Percentiles rank a stretch among this genome's conserved stretches.
These are phyloP conservation scores for Omphalea diandra DNA, from an alignment of 441 rosid species.

Conservation along the genomic window DNA sequence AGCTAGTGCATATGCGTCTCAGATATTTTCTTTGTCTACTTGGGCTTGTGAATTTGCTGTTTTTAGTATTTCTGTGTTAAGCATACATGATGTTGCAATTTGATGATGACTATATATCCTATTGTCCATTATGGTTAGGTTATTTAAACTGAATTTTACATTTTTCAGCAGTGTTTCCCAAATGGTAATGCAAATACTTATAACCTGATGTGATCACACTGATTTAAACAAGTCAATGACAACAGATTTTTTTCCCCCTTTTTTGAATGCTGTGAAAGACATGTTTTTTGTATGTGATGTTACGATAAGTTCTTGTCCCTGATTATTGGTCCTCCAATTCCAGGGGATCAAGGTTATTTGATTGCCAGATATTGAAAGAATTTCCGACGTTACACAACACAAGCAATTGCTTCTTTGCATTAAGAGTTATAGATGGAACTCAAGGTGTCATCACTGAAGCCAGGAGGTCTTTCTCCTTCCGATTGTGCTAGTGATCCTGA, in stretches of 20 bases:
- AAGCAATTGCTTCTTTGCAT: conserved; percentile 16
- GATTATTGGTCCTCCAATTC: conserved; percentile 21
- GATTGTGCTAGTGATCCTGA: conserved; percentile 76
- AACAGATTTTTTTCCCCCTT: no score
- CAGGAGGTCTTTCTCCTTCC: conserved; percentile 58
- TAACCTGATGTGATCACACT: not conserved
- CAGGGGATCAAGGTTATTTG: conserved; percentile 18
- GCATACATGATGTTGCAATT: not conserved
- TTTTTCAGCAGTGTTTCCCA: not conserved
- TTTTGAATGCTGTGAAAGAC: no score
- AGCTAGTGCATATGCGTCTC: not conserved
- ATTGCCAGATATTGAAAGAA: conserved; percentile 20
- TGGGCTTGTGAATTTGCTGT: not conserved
- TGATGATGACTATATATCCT: not conserved
- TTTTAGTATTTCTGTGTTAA: not conserved
- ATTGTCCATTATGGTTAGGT: not conserved
- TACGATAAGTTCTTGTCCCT: conserved; percentile 11
- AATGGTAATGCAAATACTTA: not conserved
- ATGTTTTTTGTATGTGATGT: conserved; percentile 4
- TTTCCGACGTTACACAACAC: conserved; percentile 37
- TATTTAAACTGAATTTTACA: not conserved
- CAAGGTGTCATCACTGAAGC: conserved; percentile 69
- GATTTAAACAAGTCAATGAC: not conserved
- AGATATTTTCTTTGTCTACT: not conserved
- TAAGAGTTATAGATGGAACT: conserved; percentile 60